phyloP scores from a whole-genome alignment of 106 monocot genomes.

The Dendrobium catenatum region DNA sequence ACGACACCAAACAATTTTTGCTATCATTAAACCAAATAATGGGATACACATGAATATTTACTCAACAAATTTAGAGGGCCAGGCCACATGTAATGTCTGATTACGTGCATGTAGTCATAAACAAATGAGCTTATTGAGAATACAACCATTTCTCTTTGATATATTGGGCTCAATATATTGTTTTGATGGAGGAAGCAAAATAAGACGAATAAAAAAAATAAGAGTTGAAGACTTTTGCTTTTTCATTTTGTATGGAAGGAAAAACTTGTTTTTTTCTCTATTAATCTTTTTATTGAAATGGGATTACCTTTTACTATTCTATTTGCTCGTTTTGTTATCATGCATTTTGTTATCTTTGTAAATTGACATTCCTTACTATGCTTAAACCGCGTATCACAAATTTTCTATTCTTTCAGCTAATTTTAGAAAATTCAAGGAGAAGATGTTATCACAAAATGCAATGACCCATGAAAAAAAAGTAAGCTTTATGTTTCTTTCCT shows the following conservation, averaged over 20 bases:
- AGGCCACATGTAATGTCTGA: too few species aligned
- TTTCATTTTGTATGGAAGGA: neutral
- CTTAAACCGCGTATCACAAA: neutral
- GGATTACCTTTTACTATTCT: neutral
- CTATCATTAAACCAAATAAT: too few species aligned
- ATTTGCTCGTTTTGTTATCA: neutral
- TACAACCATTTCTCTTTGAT: neutral
- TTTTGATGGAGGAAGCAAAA: neutral
- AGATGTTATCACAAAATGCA: conserved; percentile 49
- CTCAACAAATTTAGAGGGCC: too few species aligned
- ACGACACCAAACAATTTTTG: too few species aligned
- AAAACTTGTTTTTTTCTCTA: neutral
- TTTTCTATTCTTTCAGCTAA: conserved; percentile 41
- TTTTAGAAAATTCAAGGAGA: conserved; percentile 91
- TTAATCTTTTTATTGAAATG: neutral
- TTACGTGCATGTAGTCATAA: too few species aligned
- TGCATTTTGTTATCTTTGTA: neutral
- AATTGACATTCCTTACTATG: neutral
- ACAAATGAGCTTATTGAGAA: neutral
- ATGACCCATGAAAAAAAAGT: conserved; percentile 43
- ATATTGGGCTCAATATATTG: neutral
- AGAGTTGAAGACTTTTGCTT: neutral
- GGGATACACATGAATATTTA: too few species aligned
- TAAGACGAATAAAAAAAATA: neutral
- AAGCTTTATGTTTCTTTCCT: conserved; percentile 15